Conservation (phyloP, 1,139 yeast genomes). For the Wickerhamiella infanticola region DNA sequence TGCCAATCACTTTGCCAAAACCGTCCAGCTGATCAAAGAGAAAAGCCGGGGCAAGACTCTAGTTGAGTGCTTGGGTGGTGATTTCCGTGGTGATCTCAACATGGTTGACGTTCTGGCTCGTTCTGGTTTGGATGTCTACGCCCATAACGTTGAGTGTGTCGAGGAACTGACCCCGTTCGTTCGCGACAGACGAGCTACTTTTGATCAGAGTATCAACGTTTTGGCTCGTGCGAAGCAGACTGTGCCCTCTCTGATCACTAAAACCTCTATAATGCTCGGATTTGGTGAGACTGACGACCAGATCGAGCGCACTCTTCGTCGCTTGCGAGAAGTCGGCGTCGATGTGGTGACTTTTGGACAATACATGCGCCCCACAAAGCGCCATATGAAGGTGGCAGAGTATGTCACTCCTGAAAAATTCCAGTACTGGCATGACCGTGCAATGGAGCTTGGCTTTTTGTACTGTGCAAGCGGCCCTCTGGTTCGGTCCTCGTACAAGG, state of each 20-base stretch:
- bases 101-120: conserved; percentile 68
- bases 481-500: conserved; percentile 92
- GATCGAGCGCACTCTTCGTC: conserved; percentile 54
- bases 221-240: conserved; percentile 65
- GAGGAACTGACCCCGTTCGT: conserved; percentile 90
- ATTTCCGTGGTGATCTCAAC: conserved; percentile 77
- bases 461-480: conserved; percentile 97
- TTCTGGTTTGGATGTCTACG: conserved; percentile 89
- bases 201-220: conserved; percentile 71
- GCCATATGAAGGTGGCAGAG: conserved; percentile 97
- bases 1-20: conserved; percentile 74
- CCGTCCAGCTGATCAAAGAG: conserved; percentile 67
- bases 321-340: conserved; percentile 55
- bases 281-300: conserved; percentile 94
- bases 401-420: conserved; percentile 91
- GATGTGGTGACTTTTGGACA: conserved; percentile 98
- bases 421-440: conserved; percentile 80
- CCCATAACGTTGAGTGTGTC: conserved; percentile 94
- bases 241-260: conserved; percentile 66
- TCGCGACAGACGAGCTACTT: conserved; percentile 93
- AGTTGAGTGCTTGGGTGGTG: conserved; percentile 91
- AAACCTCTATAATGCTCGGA: conserved; percentile 92
- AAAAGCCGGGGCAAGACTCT: conserved; percentile 73
- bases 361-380: conserved; percentile 96
- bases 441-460: conserved; percentile 79